Evolutionary conservation across 73 alveolate species (phyloP).

Genomic region (Durusdinium trenchii): DNA sequence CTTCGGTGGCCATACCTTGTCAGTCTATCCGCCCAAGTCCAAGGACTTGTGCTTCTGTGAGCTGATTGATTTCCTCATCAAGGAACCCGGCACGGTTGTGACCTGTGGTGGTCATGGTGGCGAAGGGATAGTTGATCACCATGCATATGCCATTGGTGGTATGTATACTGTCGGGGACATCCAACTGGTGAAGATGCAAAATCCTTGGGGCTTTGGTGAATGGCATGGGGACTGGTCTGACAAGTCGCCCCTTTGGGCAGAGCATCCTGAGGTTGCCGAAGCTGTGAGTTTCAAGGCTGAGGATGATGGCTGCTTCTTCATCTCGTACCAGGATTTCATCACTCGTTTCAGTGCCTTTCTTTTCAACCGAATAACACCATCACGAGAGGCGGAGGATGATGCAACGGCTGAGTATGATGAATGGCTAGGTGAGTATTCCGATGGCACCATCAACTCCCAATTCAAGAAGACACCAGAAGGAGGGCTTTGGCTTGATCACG

Average conservation of each 20-base stretch:
- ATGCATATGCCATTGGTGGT: not conserved
- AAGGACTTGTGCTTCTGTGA: slow-evolving; percentile 21
- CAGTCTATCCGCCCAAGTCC: slow-evolving; percentile 44
- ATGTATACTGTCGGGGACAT: not conserved
- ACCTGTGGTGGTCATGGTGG: slow-evolving; percentile 3
- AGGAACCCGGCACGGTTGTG: slow-evolving; percentile 40
- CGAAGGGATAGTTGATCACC: not conserved
- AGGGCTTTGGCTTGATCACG: not conserved
- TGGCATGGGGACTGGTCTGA: not conserved
- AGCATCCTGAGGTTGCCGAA: not conserved
- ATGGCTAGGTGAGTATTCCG: slow-evolving; percentile 44
- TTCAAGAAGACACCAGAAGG: slow-evolving; percentile 59
- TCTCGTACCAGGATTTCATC: slow-evolving; percentile 22
- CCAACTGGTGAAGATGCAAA: not conserved
- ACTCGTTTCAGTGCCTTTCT: slow-evolving; percentile 8
- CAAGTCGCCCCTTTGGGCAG: not conserved
- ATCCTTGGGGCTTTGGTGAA: not conserved
- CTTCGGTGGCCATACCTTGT: slow-evolving; percentile 57
- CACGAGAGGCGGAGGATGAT: slow-evolving; percentile 57
- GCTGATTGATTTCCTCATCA: slow-evolving; percentile 33
- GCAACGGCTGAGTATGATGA: slow-evolving; percentile 3
- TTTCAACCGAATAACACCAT: slow-evolving; percentile 37
- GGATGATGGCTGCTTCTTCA: slow-evolving; percentile 45
- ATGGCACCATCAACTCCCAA: slow-evolving; percentile 54
- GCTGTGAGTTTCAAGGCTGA: slow-evolving; percentile 8